phyloP scores from a whole-genome alignment of 192 early-diverging fungal genomes.

The Chytriomyces sp. region DNA sequence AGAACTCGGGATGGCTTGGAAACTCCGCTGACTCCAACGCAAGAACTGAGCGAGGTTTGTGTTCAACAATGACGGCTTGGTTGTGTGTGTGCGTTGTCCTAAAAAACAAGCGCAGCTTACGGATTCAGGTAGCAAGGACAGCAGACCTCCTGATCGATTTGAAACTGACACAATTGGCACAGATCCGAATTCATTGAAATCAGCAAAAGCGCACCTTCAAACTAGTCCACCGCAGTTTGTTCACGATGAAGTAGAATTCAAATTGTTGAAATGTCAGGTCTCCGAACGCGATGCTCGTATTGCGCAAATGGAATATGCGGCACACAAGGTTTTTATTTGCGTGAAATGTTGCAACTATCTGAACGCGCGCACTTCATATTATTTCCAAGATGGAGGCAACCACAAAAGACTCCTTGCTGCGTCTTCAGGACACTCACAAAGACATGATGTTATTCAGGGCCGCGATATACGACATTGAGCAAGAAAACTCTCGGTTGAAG shows the following conservation, averaged over 20 bases:
- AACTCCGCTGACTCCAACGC: too few relatives aligned
- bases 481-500: constrained; percentile 3
- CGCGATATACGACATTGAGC: neutral
- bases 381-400: constrained; percentile 6
- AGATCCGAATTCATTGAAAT: neutral
- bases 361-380: neutral
- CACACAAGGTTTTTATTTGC: neutral
- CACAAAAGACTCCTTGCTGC: neutral
- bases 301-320: neutral
- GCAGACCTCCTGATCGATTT: neutral
- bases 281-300: constrained; percentile 5
- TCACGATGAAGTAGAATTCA: neutral
- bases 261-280: constrained; percentile 2
- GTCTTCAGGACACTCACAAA: neutral
- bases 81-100: too few relatives aligned
- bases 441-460: neutral
- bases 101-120: neutral
- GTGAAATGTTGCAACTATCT: neutral
- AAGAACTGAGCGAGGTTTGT: too few relatives aligned
- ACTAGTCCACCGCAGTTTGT: neutral
- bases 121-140: neutral
- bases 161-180: neutral
- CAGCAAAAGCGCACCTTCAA: neutral
- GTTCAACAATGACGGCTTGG: too few relatives aligned
- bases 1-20: too few relatives aligned